phyloP scores from a whole-genome alignment of 805 yeast genomes.

The Lachancea waltii region DNA sequence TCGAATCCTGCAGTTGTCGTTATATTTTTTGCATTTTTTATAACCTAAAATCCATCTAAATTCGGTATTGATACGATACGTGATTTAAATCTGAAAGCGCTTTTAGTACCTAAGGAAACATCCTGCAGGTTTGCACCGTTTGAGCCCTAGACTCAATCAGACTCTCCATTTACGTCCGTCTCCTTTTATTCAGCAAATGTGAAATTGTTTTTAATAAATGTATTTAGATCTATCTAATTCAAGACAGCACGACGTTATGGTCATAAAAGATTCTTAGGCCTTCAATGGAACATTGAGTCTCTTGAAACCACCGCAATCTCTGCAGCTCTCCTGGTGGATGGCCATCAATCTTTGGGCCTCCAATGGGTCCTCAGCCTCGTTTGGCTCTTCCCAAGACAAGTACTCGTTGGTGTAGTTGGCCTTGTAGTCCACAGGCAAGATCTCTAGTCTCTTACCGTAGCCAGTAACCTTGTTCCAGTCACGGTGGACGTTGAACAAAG shows the following conservation, averaged over 20 bases:
- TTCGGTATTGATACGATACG: too few species aligned
- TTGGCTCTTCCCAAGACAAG: conserved; percentile 45
- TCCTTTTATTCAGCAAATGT: too few species aligned
- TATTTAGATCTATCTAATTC: too few species aligned
- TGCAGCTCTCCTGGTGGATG: conserved; percentile 41
- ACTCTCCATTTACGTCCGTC: too few species aligned
- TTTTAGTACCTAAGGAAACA: too few species aligned
- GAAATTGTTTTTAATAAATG: too few species aligned
- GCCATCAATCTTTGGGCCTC: conserved; percentile 44
- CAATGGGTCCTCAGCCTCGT: conserved; percentile 41
- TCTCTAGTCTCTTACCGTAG: conserved; percentile 48
- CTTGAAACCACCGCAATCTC: conserved; percentile 43
- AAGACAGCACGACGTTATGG: neutral
- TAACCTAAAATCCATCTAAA: too few species aligned
- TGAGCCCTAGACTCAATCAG: too few species aligned
- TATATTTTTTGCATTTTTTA: too few species aligned
- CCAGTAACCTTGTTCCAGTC: conserved; percentile 53
- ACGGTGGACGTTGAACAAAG: conserved; percentile 47
- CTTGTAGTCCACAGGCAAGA: conserved; percentile 43
- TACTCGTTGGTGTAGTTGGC: conserved; percentile 48
- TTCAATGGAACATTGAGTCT: conserved; percentile 31
- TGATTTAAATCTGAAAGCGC: too few species aligned
- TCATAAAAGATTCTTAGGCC: conserved; percentile 3
- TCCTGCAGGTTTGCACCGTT: neutral
- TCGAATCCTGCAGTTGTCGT: conserved; percentile 73